phyloP scores from a whole-genome alignment of 495 filamentous ascomycete species.

The Trichoderma parareesei region DNA sequence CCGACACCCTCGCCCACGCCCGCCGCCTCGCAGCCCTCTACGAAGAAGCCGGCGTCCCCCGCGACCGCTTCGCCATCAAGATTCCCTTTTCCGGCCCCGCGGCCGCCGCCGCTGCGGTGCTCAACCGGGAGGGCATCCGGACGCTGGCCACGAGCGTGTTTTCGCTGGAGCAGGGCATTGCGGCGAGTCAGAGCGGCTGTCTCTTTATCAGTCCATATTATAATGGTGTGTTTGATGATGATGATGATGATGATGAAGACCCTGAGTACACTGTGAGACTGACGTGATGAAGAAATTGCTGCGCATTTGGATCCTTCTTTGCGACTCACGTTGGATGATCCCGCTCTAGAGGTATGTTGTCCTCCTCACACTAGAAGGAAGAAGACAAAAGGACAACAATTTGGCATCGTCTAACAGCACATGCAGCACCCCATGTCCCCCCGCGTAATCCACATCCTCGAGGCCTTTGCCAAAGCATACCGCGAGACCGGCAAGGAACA shows the following conservation, averaged over 20 bases:
- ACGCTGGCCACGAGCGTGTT: constrained; percentile 7
- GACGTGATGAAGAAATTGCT: background rate
- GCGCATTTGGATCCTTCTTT: constrained; percentile 1
- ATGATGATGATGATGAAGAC: background rate
- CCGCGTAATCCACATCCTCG: constrained; percentile 7
- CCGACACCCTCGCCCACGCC: background rate
- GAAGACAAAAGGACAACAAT: no score
- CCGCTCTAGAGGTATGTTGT: constrained; percentile 6
- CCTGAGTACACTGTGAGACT: background rate
- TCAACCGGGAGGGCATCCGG: background rate
- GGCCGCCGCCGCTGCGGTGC: background rate
- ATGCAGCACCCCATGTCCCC: background rate
- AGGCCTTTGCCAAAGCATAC: constrained; percentile 1
- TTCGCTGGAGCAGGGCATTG: constrained; percentile 5
- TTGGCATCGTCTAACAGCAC: background rate
- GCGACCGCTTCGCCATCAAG: constrained; percentile 9
- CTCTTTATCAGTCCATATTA: background rate
- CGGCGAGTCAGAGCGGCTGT: background rate
- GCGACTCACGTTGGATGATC: background rate
- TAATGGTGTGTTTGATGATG: background rate
- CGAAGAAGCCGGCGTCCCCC: background rate
- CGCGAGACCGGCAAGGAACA: constrained; percentile 3
- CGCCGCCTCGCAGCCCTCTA: background rate
- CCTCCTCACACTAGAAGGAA: background rate
- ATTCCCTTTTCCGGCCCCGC: background rate